Percentiles rank a stretch among this genome's conserved stretches.
Conservation (phyloP, 2,329 filamentous ascomycete species). For the Ambrosiella cleistominuta region DNA sequence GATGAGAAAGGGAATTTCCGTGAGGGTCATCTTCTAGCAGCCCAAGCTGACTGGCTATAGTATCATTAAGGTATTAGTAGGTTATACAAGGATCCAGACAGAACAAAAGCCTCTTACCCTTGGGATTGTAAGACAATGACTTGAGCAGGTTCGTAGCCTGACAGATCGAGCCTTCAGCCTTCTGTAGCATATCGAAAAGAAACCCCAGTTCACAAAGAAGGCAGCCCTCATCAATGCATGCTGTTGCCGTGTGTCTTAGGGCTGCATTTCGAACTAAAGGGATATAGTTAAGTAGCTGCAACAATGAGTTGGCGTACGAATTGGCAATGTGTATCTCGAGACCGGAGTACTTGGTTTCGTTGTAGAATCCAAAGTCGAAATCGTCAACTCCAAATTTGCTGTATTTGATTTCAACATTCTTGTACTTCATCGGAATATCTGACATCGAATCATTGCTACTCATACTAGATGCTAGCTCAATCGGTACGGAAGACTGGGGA, state of each 20-base stretch:
- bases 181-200: constrained; percentile 94
- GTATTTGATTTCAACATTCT: constrained; percentile 94
- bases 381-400: constrained; percentile 98
- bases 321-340: constrained; percentile 93
- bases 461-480: constrained; percentile 17
- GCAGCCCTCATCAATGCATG: constrained; percentile 68
- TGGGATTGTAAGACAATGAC: constrained; percentile 66
- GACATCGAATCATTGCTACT: constrained; percentile 30
- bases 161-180: constrained; percentile 82
- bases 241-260: constrained; percentile 71
- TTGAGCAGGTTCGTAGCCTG: constrained; percentile 92
- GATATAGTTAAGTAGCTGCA: constrained; percentile 84
- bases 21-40: constrained; percentile 71
- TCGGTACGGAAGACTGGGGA: constrained; percentile 21
- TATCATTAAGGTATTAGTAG: background rate
- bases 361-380: constrained; percentile 96
- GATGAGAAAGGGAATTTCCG: constrained; percentile 43
- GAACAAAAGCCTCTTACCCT: constrained; percentile 30
- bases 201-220: constrained; percentile 89
- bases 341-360: constrained; percentile 79
- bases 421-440: constrained; percentile 76
- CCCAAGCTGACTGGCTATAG: constrained; percentile 42
- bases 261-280: constrained; percentile 76
- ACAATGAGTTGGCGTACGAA: constrained; percentile 81
- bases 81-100: background rate